These are phyloP conservation scores for Hypoxylon crocopeplum DNA, from an alignment of 495 filamentous ascomycete genomes.

Conservation along the genomic window DNA sequence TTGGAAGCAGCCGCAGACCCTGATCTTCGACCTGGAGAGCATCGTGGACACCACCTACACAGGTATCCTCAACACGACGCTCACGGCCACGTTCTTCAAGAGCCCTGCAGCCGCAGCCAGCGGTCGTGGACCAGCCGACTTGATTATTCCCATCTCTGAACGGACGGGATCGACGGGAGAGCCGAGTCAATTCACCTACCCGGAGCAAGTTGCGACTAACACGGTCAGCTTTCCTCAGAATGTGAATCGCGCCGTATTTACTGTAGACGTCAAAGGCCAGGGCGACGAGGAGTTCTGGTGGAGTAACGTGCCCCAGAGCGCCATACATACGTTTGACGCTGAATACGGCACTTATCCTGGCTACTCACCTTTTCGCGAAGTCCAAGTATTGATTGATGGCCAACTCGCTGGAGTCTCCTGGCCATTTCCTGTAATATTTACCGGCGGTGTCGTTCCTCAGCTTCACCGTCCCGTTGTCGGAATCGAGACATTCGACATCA, in stretches of 20 bases:
- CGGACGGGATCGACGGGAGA: constrained; percentile 56
- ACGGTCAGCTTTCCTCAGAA: constrained; percentile 67
- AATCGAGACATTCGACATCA: constrained; percentile 82
- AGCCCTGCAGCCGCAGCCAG: constrained; percentile 41
- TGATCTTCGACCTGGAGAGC: constrained; percentile 88
- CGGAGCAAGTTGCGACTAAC: constrained; percentile 67
- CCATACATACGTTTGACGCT: constrained; percentile 65
- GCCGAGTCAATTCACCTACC: constrained; percentile 75
- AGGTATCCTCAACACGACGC: constrained; percentile 75
- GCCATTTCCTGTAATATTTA: constrained; percentile 91
- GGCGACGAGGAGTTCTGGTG: constrained; percentile 90
- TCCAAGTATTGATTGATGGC: constrained; percentile 82
- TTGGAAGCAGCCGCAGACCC: constrained; percentile 71
- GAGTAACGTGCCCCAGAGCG: constrained; percentile 73
- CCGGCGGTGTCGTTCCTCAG: constrained; percentile 81
- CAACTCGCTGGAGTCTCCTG: constrained; percentile 81
- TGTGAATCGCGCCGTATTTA: constrained; percentile 75
- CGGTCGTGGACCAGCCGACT: constrained; percentile 60
- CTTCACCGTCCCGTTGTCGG: constrained; percentile 88
- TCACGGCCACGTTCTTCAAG: constrained; percentile 81
- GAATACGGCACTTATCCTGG: constrained; percentile 70
- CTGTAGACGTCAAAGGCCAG: constrained; percentile 82
- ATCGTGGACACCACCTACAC: constrained; percentile 79
- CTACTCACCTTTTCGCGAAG: constrained; percentile 80
- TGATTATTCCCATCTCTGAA: constrained; percentile 80